Evolutionary conservation across 306 rosid species (phyloP), one percentile per base, ranked within the genome.

Genomic region (Fragaria vesca): DNA sequence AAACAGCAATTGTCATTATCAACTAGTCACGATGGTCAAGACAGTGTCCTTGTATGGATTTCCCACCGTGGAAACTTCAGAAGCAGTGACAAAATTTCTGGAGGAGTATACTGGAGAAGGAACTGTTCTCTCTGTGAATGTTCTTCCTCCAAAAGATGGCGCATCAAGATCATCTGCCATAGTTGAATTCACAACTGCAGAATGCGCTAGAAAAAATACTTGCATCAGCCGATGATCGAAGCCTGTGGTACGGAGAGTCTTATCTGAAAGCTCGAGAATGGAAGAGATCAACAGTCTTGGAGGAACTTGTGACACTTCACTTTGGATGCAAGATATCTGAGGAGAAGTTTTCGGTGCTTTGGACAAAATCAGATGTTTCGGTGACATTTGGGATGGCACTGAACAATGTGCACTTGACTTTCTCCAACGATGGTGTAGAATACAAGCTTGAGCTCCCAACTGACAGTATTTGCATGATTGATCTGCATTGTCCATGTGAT

Each of bases 271-370:
- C 79, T 62, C 26, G 60, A 48, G 50, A 48, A 18, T 11, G n/a
- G 32, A 68, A 70, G 6, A 61, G 12, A 40, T 81, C 82, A 43
- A 13, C 17, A 62, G 42, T 62, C 68, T 32, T 65, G 70, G 70
- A 65, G 79, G 72, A 80, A 32, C 12, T n/a, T n/a, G 73, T 66
- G 36, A 47, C 75, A 24, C 21, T 85, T 72, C 81, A 86, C 83
- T 85, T 86, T 32, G 92, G 93, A 69, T 73, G 88, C 78, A 90
- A 76, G 76, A 77, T 78, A 38, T 89, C 96, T 2, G 60, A 80
- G 74, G 73, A 78, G 46, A 70, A 69, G 78, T 86, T 87, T 72
- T 50, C 86, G 78, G 87, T 80, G 61, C 84, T 91, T 8, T 89
- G 93, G 93, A 78, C 74, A 55, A 75, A 58, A 70, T 63, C 47